A percentile compares a stretch with the other conserved stretches of the same genome.
These are phyloP conservation scores for Rhazya stricta DNA, from an alignment of 257 asterid species.

Conservation along the genomic window DNA sequence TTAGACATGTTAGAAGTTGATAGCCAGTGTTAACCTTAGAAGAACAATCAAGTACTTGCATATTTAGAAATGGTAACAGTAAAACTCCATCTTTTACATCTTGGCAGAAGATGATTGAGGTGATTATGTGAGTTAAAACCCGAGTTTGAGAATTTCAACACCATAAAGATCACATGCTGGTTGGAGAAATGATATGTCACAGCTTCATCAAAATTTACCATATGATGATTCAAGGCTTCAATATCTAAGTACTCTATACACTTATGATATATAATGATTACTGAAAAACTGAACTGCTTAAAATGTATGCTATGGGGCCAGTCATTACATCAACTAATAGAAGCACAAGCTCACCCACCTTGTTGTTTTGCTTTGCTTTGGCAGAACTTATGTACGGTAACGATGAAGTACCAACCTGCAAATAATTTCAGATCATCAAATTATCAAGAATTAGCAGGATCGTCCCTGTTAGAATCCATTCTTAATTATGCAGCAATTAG, in stretches of 20 bases:
- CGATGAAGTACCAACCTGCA: constrained; percentile 37
- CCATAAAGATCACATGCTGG: neutral
- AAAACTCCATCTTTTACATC: neutral
- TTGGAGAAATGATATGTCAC: neutral
- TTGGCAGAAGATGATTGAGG: neutral
- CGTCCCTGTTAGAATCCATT: neutral
- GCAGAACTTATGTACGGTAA: constrained; percentile 19
- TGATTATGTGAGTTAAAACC: neutral
- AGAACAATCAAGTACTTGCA: neutral
- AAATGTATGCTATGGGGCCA: neutral
- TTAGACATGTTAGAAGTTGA: constrained; percentile 1
- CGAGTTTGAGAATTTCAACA: neutral
- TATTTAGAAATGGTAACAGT: neutral
- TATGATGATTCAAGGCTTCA: neutral
- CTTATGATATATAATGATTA: neutral
- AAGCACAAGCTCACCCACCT: constrained; percentile 44
- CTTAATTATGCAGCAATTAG: neutral
- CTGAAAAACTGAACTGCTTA: neutral
- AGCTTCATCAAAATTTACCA: no score
- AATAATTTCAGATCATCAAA: neutral
- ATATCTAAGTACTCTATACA: neutral
- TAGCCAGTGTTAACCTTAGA: neutral
- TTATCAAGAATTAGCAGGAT: neutral
- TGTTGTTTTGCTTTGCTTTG: constrained; percentile 29
- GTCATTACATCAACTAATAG: neutral